Evolutionary conservation across 306 rosid species (phyloP), one percentile per base, ranked within the genome.

Genomic region (Pyrus betulifolia): DNA sequence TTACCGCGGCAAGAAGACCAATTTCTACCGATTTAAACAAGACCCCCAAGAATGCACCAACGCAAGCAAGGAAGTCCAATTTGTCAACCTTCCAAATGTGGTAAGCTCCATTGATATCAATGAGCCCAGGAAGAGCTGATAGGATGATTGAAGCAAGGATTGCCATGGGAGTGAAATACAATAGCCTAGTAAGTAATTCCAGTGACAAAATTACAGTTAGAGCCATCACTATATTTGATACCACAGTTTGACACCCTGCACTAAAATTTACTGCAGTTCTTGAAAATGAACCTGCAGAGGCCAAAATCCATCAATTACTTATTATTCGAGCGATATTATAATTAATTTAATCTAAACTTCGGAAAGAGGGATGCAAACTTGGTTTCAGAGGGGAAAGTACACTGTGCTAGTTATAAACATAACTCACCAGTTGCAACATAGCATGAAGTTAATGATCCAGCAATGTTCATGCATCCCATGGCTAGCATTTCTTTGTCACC

Each of bases 401-500:
- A 40, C 3, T 9, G 45, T 8, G 11, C 45, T 40, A 52, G 17
- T 46, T 1, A 11, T 35, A 63, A 9, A 57, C 10, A n/a, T 3
- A 27, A 22, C 76, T 80, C 30, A 94, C 98, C 98, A 3, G 97
- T 95, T 67, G 98, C 92, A 52, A 92, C 86, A 76, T 92, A 95
- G 86, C 97, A 95, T 19, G 98, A 95, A 78, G 91, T 77, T 33
- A 95, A 71, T 70, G 98, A 95, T 23, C 98, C 98, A 35, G 85
- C 96, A 70, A 95, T 82, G 91, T 92, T 94, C 89, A 88, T 89
- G 62, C 86, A 87, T 0, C 98, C 98, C 89, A 94, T 90, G 78
- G 96, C 96, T 51, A 94, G 18, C 98, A 94, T 94, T 80, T 94
- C 98, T 71, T 84, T 89, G 88, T 94, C 90, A 8, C 97, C 98